Percentiles rank a stretch among this genome's conserved stretches.
Evolutionary conservation across 2,329 filamentous ascomycete genomes (phyloP).

Genomic region (Penicillium sp.): DNA sequence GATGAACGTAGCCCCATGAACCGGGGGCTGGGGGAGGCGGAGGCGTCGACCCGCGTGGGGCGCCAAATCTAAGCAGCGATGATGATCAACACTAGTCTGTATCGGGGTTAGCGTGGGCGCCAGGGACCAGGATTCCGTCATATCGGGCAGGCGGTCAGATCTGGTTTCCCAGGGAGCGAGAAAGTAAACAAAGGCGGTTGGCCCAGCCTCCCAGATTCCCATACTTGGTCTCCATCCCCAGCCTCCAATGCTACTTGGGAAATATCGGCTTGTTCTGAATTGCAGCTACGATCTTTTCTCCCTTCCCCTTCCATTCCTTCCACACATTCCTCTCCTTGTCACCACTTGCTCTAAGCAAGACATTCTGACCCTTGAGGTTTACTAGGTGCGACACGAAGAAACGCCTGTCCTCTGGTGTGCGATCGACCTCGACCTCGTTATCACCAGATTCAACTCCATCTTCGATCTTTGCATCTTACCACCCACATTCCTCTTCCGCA

Average conservation of each 20-base stretch:
- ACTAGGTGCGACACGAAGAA: slow-evolving; percentile 21
- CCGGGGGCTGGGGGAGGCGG: slow-evolving; percentile 20
- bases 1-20: background rate
- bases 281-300: slow-evolving; percentile 38
- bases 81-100: slow-evolving; percentile 8
- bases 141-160: slow-evolving; percentile 31
- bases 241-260: slow-evolving; percentile 30
- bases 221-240: slow-evolving; percentile 32
- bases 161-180: slow-evolving; percentile 36
- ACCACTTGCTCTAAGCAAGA: slow-evolving; percentile 13
- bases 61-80: background rate
- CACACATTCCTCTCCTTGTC: slow-evolving; percentile 24
- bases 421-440: slow-evolving; percentile 4
- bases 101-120: slow-evolving; percentile 9
- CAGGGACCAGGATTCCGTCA: background rate
- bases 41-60: slow-evolving; percentile 10
- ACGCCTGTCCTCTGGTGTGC: slow-evolving; percentile 2
- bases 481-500: slow-evolving; percentile 26
- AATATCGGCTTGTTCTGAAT: slow-evolving; percentile 18
- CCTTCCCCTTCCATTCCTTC: slow-evolving; percentile 29
- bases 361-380: slow-evolving; percentile 27
- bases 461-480: slow-evolving; percentile 9
- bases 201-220: slow-evolving; percentile 41
- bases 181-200: slow-evolving; percentile 43
- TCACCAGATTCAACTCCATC: slow-evolving; percentile 2